Conservation (phyloP, 805 yeast genomes). For the Pichia deserticola region DNA sequence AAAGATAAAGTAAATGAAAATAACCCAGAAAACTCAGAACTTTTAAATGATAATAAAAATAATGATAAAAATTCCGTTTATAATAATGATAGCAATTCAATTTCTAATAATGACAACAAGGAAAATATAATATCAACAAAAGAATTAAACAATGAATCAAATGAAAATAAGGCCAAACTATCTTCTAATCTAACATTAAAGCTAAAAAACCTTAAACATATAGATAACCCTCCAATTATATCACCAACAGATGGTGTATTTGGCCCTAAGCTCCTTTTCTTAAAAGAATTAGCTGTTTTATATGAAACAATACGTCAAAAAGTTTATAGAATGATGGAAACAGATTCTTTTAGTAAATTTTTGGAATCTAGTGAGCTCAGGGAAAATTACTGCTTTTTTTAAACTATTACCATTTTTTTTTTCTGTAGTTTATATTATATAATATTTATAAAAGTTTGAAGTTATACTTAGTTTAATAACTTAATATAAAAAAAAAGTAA, state of each 20-base stretch:
- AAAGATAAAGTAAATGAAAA: neutral
- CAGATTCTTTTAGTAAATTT: constrained; percentile 70
- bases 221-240: neutral
- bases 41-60: neutral
- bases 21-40: no score
- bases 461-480: neutral
- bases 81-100: neutral
- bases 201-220: constrained; percentile 3
- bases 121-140: neutral
- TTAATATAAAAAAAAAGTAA: neutral
- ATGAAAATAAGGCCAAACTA: no score
- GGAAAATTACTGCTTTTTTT: constrained; percentile 21
- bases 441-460: no score
- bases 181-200: neutral
- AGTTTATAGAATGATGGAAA: constrained; percentile 55
- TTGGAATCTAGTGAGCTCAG: constrained; percentile 34
- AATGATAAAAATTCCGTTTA: neutral
- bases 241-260: constrained; percentile 31
- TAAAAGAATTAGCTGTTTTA: constrained; percentile 34
- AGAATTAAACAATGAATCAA: no score
- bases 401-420: no score
- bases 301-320: constrained; percentile 43
- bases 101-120: neutral
- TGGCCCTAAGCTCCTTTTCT: constrained; percentile 27
- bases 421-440: no score